Percentiles rank a stretch among this genome's conserved stretches.
These are phyloP conservation scores for Aspergillus costaricaensis DNA, from an alignment of 2,329 filamentous ascomycete species.

Conservation along the genomic window DNA sequence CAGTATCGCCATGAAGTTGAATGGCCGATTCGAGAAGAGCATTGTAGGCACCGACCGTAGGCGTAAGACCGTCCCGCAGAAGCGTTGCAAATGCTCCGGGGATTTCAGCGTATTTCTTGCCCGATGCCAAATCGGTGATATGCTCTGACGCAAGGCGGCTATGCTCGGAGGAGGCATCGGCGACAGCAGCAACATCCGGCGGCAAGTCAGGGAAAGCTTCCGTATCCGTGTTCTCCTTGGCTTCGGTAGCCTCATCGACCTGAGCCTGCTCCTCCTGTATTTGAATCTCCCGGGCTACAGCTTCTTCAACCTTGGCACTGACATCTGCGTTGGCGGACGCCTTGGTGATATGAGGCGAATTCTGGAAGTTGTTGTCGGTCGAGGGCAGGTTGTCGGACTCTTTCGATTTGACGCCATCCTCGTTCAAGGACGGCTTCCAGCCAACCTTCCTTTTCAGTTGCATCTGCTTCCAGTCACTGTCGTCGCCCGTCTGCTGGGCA, in stretches of 20 bases:
- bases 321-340: slow-evolving; percentile 51
- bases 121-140: slow-evolving; percentile 70
- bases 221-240: slow-evolving; percentile 24
- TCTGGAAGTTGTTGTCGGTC: slow-evolving; percentile 58
- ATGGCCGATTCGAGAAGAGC: slow-evolving; percentile 83
- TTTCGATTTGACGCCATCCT: slow-evolving; percentile 37
- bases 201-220: slow-evolving; percentile 33
- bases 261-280: slow-evolving; percentile 56
- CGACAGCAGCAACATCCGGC: slow-evolving; percentile 43
- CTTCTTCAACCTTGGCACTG: slow-evolving; percentile 80
- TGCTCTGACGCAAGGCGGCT: slow-evolving; percentile 74
- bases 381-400: slow-evolving; percentile 26
- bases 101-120: slow-evolving; percentile 79
- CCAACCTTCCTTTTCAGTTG: slow-evolving; percentile 86
- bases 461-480: slow-evolving; percentile 88
- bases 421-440: slow-evolving; percentile 66
- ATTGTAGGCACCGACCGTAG: slow-evolving; percentile 87
- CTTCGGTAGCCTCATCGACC: slow-evolving; percentile 41
- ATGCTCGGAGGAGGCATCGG: slow-evolving; percentile 58
- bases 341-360: slow-evolving; percentile 64
- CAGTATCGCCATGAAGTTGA: slow-evolving; percentile 73
- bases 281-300: slow-evolving; percentile 76
- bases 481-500: slow-evolving; percentile 66
- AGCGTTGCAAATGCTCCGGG: slow-evolving; percentile 88
- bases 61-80: slow-evolving; percentile 77